Evolutionary conservation across 176 grass and related monocot species (phyloP).

Genomic region (Zoysia japonica): DNA sequence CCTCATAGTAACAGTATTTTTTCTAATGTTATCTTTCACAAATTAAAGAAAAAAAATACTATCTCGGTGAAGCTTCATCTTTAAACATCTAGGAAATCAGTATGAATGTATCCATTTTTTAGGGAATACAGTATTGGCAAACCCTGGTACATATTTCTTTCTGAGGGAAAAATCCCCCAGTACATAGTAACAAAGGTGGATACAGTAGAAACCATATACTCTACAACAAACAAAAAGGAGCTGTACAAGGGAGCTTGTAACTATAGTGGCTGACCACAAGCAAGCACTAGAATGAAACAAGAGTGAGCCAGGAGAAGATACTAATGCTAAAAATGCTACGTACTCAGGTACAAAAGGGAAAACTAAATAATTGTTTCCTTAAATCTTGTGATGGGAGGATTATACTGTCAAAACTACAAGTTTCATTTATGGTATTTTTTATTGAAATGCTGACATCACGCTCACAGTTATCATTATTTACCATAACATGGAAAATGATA

Average conservation of each 20-base stretch:
- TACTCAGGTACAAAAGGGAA: no score
- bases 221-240: no score
- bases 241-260: no score
- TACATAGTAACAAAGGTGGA: no score
- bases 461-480: background rate
- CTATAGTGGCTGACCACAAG: no score
- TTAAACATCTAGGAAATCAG: background rate
- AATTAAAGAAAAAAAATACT: background rate
- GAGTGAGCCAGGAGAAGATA: no score
- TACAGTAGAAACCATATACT: no score
- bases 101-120: background rate
- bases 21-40: background rate
- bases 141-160: background rate
- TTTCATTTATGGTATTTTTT: constrained; percentile 7
- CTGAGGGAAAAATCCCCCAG: background rate
- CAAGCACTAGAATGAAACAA: no score
- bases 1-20: no score
- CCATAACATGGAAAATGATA: background rate
- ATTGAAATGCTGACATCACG: background rate
- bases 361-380: no score
- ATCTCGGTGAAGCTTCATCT: background rate
- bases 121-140: background rate
- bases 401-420: background rate
- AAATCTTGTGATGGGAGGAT: background rate
- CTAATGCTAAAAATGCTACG: no score